Base-by-base conservation (phyloP, 2,329 filamentous ascomycete genomes). In the Calonectria pauciramosa region DNA sequence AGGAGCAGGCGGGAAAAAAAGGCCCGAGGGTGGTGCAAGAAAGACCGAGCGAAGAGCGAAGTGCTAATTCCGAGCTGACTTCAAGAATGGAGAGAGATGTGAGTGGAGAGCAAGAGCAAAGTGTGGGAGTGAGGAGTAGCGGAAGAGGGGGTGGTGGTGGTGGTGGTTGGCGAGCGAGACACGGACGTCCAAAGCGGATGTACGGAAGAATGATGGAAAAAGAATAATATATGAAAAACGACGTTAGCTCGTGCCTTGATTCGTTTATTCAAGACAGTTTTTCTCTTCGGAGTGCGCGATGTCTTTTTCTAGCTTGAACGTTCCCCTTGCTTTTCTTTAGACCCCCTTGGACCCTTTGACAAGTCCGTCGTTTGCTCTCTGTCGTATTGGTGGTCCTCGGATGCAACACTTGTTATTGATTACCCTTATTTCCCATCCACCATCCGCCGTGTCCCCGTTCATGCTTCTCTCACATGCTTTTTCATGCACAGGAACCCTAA, bases 1-100 rank as follows among this genome's bases (percentile, higher is more conserved):
- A 51, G 41, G 49, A 36, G 34, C 26, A 28, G 20, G 36, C 13
- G 41, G 54, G 44, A 54, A 54, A 54, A 70, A 70, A 65, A 70
- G 47, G 68, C 47, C 68, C 68, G 47, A 54, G 47, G 71, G 49
- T 13, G 47, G 11, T 41, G n/a, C n/a, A 60, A 59, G 47, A 68
- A 69, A 59, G 71, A 54, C 71, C 71, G 71, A 70, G 71, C 71
- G 28, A 70, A 18, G 10, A 47, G 28, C 20, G 28, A 67, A 30
- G 44, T 70, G 36, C 49, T 32, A 72, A 64, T 36, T 73, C 71
- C 47, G 56, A 41, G 56, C n/a, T 28, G 59, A 41, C 56, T 36
- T 38, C 34, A 56, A 60, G 59, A 54, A 51, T 41, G 51, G 63
- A 51, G 28, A 36, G 36, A 54, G 41, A 36, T 71, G 59, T 60